Base-by-base conservation (phyloP, 192 early-diverging fungal species). In the Coemansia sp. region DNA sequence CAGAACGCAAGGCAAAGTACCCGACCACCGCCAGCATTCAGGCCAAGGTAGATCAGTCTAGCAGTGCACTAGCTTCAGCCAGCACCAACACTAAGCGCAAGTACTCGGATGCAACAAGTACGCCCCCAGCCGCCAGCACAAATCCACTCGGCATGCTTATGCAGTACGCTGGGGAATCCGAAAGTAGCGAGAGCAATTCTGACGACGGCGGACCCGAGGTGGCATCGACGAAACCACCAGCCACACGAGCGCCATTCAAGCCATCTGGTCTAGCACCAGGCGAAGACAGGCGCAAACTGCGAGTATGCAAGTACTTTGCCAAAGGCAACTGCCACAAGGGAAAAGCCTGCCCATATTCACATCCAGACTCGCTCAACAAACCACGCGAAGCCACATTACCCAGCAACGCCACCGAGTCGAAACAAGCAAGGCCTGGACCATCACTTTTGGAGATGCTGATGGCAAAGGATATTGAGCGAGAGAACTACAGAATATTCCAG, bases 1-100 rank as follows among this genome's bases (percentile, higher is more conserved):
- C 83, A 24, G 91, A 90, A 45, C 70, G 94, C 43, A 92, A 91
- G 59, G 87, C 82, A 59, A 87, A 85, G 48, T 95, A 89, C 77
- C 94, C 94, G 23, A 92, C 90, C 0, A 73, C 87, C 34, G 85
- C 66, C 20, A 94, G 91, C 70, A 77, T 93, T 11, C 69, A 59
- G 23, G 65, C 79, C 51, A 94, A 93, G 58, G 85, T 23, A 10
- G 26, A n/a, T 36, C 60, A 45, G 56, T 11, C 28, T 48, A 45
- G 18, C 20, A 57, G 13, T 26, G 35, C 48, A 40, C 42, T 0
- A 38, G 31, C 48, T 50, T 11, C 3, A 37, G 48, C 48, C 11
- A 20, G 18, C 11, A 11, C 24, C 28, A n/a, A 13, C 7, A 26
- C 14, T 26, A 55, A 79, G 48, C 69, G 77, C 51, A 71, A 67